Evolutionary conservation across 257 asterid species (phyloP), one percentile per base, ranked within the genome.

Genomic region (Eustoma russellianum): DNA sequence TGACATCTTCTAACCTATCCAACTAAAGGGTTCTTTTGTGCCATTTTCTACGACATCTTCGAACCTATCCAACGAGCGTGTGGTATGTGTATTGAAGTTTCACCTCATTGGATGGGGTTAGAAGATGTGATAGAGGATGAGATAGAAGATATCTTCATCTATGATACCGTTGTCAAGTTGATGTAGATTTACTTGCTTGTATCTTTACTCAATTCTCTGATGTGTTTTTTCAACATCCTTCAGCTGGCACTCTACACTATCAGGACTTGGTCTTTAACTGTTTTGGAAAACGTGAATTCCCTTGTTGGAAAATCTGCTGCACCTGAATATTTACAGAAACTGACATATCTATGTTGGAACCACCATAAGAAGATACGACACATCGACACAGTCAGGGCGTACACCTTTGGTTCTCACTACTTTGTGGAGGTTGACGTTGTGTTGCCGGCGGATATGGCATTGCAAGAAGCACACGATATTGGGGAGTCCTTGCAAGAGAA

Each of bases 401-500:
- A 77, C 56, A 77, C 83, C 45, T 77, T 77, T 40, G 80, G 83
- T 57, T 77, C 80, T 7, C 77, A 73, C 67, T 77, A 73, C 68
- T 77, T 77, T 41, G 83, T 73, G 0, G 83, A 77, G 68, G 83
- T 77, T 48, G 83, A 77, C 55, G 73, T 77, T 18, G 83, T 77
- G 59, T 55, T 77, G 65, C 75, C 83, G 0, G 73, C 75, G 1
- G 50, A 64, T 67, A 73, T 77, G 83, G 73, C 75, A 24, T 64
- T 77, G 64, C 73, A 67, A 52, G 83, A 70, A 64, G 80, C 83
- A 8, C 83, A 77, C 45, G 80, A 77, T 56, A 77, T 77, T 17
- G 83, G 83, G 8, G 83, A 77, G 64, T 64, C 83, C 7, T 64
- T 77, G 75, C 83, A 77, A 53, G 83, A 73, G 68, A 77, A 77